Evolutionary conservation across 768 basidiomycete genomes (phyloP), one percentile per base, ranked within the genome.

Genomic region (Mycena alexandri): DNA sequence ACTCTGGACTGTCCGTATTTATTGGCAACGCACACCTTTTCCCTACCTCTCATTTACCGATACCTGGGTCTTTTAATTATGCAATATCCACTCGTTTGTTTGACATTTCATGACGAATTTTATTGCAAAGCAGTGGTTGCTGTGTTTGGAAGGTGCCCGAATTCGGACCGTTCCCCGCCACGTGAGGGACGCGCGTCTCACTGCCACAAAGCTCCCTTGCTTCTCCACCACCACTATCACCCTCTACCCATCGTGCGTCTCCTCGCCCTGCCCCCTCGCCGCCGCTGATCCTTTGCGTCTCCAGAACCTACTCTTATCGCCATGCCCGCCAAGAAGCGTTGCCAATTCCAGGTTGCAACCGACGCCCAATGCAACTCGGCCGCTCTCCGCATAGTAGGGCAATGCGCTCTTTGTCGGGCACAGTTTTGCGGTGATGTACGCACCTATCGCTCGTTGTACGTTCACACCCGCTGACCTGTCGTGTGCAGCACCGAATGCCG

Each of bases 281-380:
- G 29, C 29, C 29, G 29, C 29, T 69, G 29, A 58, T 48, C 8
- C 34, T 14, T n/a, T 21, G 34, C 11, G 43, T 54, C 47, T 58
- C 69, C 47, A 75, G 56, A 57, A 51, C 21, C 55, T 41, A 51
- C 48, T 58, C 44, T 44, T 22, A 60, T 46, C 41, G n/a, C 65
- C 68, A 95, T 94, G 94, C 84, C 93, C 72, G 84, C 87, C 75
- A 95, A 94, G 92, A 94, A 93, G 79, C 92, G 93, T 75, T 95
- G 94, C 83, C 91, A 94, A 78, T 87, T 90, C 79, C 82, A 83
- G 72, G 73, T 79, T 50, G 79, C 80, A 67, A 82, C 82, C 67
- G 81, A 82, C 58, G 74, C 79, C 58, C 88, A 87, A 66, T 96
- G 94, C 84, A 92, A 86, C 74, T 89, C 89, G 67, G 93, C 93